phyloP scores from a whole-genome alignment of 1,284 basidiomycete species.

The Sporisorium exsertum region DNA sequence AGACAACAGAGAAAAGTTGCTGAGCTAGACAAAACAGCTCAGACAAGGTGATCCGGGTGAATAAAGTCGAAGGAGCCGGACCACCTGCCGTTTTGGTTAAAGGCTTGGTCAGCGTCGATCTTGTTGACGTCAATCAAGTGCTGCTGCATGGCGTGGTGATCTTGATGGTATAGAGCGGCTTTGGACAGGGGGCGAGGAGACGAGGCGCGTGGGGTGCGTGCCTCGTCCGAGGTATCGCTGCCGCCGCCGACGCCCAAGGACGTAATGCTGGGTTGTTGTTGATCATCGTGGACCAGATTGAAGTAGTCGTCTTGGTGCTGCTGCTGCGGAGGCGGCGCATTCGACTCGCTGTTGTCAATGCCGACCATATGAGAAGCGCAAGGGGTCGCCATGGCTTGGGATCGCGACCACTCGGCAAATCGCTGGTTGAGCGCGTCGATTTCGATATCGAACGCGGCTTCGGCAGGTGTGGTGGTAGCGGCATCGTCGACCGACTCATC shows the following conservation, averaged over 20 bases:
- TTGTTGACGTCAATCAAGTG: background rate
- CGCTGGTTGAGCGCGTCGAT: slow-evolving; percentile 47
- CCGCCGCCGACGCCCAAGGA: slow-evolving; percentile 13
- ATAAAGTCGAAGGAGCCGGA: slow-evolving; percentile 34
- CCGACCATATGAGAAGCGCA: background rate
- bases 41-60: slow-evolving; percentile 46
- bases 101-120: background rate
- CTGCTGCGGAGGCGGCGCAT: background rate
- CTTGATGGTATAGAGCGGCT: slow-evolving; percentile 9
- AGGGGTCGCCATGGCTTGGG: slow-evolving; percentile 9
- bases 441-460: slow-evolving; percentile 37
- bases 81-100: slow-evolving; percentile 11
- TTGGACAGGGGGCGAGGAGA: slow-evolving; percentile 35
- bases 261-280: background rate
- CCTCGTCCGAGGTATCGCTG: slow-evolving; percentile 49
- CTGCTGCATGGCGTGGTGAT: slow-evolving; percentile 6
- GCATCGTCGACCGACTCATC: slow-evolving; percentile 3
- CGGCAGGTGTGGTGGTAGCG: slow-evolving; percentile 6
- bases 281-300: slow-evolving; percentile 33
- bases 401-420: slow-evolving; percentile 40
- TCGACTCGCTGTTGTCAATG: background rate
- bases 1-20: background rate
- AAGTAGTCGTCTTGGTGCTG: slow-evolving; percentile 37
- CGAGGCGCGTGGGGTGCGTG: slow-evolving; percentile 40
- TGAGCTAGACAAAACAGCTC: background rate